Conservation (phyloP, 306 rosid genomes). For the Morella rubra region DNA sequence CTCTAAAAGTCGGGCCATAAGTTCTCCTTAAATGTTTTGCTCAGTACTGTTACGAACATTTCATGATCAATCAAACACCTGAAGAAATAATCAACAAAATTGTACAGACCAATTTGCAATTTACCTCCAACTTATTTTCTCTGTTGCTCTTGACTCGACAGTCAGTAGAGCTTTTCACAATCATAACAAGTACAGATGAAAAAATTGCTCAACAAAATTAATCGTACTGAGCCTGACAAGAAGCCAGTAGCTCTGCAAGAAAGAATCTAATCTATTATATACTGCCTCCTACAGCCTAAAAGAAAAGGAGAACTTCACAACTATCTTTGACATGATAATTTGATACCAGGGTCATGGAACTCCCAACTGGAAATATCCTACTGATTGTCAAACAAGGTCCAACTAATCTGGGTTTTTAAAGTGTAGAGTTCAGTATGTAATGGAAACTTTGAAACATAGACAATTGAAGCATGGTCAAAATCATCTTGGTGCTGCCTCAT, state of each 20-base stretch:
- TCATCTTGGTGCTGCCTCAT: too few relatives aligned
- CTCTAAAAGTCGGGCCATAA: background rate
- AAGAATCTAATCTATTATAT: background rate
- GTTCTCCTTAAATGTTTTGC: slow-evolving; percentile 3
- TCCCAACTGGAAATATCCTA: background rate
- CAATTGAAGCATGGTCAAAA: too few relatives aligned
- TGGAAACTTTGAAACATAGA: background rate
- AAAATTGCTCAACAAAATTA: background rate
- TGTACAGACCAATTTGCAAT: background rate
- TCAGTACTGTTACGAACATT: background rate
- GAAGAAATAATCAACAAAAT: background rate
- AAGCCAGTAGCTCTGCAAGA: background rate
- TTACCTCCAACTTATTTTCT: background rate
- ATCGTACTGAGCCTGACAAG: background rate
- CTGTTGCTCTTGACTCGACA: background rate
- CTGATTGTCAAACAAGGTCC: background rate
- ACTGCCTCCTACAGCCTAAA: background rate
- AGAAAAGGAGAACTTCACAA: background rate
- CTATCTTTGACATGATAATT: background rate
- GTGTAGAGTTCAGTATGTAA: too few relatives aligned
- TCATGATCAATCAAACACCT: background rate
- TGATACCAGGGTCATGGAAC: background rate
- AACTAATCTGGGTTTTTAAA: background rate
- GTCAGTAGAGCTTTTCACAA: background rate
- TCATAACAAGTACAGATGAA: background rate